Evolutionary conservation across 2,329 filamentous ascomycete species (phyloP), one percentile per base, ranked within the genome.

Genomic region (Clonostachys solani): DNA sequence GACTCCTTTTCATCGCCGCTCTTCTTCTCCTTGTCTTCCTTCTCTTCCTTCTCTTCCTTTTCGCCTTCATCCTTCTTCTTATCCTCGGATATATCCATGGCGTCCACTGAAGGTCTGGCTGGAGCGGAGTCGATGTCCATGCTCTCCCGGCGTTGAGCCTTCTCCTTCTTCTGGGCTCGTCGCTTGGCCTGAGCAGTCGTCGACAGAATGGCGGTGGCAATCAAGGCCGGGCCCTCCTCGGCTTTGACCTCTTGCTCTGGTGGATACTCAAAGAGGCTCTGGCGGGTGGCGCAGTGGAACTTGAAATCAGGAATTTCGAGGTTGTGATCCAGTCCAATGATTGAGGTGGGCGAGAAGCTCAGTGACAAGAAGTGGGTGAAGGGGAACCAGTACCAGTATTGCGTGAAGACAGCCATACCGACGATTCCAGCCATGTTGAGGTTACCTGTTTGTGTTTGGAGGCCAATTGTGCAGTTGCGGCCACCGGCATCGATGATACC

Each of bases 321-420:
- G 61, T 96, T 89, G 61, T 95, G 87, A 63, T 99, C 92, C 23
- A 99, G 83, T 50, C 89, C 92, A 57, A 97, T 96, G 61, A 99
- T 88, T 2, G 94, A 88, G 2, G 95, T 99, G 2, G 94, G 94
- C n/a, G 89, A 91, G 71, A 99, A 97, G 60, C 90, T 92, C 51
- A 99, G 78, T 1, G 92, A 95, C 49, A 99, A 68, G 82, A 99
- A 99, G 70, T 99, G 94, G 33, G 94, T 95, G 60, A 97, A 87
- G 50, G 94, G 94, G 81, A 99, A 99, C 94, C 94, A 99, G 75
- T 99, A 99, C 94, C 94, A 99, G 75, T 99, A 99, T 66, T 99
- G 94, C 9, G 92, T 95, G 71, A 99, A 99, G 46, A 99, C 88
- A 29, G 91, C 92, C 84, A 96, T 96, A 56, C 94, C 95, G 16